These are phyloP conservation scores for Paecilomyces sp. DNA, from an alignment of 2,329 filamentous ascomycete species.

Conservation along the genomic window DNA sequence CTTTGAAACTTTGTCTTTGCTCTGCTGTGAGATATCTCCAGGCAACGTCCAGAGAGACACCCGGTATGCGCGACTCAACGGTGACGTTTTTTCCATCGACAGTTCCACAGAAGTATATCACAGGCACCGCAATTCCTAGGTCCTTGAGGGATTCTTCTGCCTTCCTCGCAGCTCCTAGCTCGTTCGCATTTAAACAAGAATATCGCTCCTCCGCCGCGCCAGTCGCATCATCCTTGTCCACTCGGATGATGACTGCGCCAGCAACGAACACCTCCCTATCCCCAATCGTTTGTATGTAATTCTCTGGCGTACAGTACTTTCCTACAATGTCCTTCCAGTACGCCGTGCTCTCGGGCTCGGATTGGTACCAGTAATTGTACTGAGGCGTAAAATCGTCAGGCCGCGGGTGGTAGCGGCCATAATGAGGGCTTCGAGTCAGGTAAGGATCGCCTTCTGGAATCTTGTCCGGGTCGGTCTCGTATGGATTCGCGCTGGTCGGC, in stretches of 20 bases:
- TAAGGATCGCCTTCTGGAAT: constrained; percentile 28
- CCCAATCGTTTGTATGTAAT: constrained; percentile 23
- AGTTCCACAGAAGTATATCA: constrained; percentile 29
- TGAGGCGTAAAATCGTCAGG: constrained; percentile 29
- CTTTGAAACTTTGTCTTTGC: constrained; percentile 26
- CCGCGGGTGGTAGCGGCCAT: constrained; percentile 26
- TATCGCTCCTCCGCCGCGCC: constrained; percentile 21
- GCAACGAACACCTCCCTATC: constrained; percentile 26
- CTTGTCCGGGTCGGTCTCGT: constrained; percentile 25
- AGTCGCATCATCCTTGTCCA: constrained; percentile 23
- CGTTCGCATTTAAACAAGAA: constrained; percentile 30
- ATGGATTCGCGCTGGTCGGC: constrained; percentile 17
- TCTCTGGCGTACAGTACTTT: constrained; percentile 22
- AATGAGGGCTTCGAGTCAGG: constrained; percentile 22
- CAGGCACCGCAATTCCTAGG: constrained; percentile 25
- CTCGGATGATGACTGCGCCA: constrained; percentile 30
- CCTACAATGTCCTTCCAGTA: constrained; percentile 31
- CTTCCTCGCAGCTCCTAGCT: constrained; percentile 25
- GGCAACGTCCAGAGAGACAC: constrained; percentile 31
- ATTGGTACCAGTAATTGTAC: constrained; percentile 24
- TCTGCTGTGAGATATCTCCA: constrained; percentile 28
- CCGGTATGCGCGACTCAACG: constrained; percentile 33
- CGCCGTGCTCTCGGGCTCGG: constrained; percentile 18
- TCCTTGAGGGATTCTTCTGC: constrained; percentile 25
- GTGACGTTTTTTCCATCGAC: constrained; percentile 33